Evolutionary conservation across 257 asterid species (phyloP).

Genomic region (Nicotiana obtusifolia): DNA sequence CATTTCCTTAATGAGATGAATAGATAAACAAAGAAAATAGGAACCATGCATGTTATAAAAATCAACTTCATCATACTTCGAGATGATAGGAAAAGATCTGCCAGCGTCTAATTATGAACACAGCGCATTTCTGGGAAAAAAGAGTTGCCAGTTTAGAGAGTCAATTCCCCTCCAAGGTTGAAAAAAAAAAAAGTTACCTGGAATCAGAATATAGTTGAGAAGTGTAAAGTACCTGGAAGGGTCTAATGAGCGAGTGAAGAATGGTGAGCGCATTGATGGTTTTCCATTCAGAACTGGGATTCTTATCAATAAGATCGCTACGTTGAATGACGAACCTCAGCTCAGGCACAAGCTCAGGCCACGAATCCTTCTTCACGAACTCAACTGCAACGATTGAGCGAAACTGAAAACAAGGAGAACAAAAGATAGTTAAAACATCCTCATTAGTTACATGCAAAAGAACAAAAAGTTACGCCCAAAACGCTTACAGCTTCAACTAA

Average conservation of each 20-base stretch:
- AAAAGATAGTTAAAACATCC: background rate
- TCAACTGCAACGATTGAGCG: constrained; percentile 27
- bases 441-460: background rate
- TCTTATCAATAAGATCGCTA: constrained; percentile 23
- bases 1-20: background rate
- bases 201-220: background rate
- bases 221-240: constrained; percentile 31
- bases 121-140: background rate
- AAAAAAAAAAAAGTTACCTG: too few species aligned
- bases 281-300: constrained; percentile 28
- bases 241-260: constrained; percentile 40
- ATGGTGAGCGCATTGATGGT: constrained; percentile 30
- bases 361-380: constrained; percentile 29
- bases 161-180: background rate
- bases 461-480: background rate
- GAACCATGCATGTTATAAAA: background rate
- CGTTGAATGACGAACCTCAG: constrained; percentile 21
- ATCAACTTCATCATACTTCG: background rate
- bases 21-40: background rate
- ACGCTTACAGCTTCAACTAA: constrained; percentile 31
- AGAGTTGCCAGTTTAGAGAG: background rate
- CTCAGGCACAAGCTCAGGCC: constrained; percentile 40
- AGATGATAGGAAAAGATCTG: background rate
- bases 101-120: background rate
- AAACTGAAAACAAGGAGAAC: constrained; percentile 21